Base-by-base conservation (phyloP, 768 basidiomycete species). In the Pleurotus pulmonarius region DNA sequence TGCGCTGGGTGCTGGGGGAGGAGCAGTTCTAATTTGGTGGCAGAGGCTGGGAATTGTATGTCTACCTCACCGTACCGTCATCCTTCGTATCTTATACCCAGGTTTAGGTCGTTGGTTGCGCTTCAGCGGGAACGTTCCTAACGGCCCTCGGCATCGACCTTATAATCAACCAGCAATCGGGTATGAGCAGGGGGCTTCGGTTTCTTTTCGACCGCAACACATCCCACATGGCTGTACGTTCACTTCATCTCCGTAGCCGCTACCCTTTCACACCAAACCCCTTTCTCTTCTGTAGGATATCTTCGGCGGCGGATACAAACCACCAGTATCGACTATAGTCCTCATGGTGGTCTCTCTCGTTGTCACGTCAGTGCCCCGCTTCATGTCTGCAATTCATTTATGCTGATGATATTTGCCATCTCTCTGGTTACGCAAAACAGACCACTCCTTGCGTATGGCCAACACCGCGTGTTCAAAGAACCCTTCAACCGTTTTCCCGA, bases 101-200 rank as follows among this genome's bases (percentile, higher is more conserved):
- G 5, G 49, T 25, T 5, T 60, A 82, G 77, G 63, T 76, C 54
- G 68, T 75, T 44, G 73, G 76, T 38, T 83, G 80, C 52, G 75
- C 85, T n/a, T 81, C 84, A 1, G 68, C 74, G 18, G 87, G 87
- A 29, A 80, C 86, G 7, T 88, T 88, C 65, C 67, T 88, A 22
- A 69, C 73, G 12, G 76, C 64, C 25, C 74, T 88, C 7, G 85
- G 78, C 18, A 62, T 81, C 9, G 87, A 88, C 66, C 72, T 88
- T 3, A 65, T 77, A 46, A 53, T 86, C 49, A 75, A 86, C 58
- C 71, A 76, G 60, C 86, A 88, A 62, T 67, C 70, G 4, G 87
- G 87, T 4, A 77, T 87, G 75, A 84, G 85, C 61, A 70, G 78
- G 18, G 87, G 86, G 2, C 72, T 88, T 26, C 77, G 87, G 18